Percentiles rank a stretch among this genome's conserved stretches.
Evolutionary conservation across 208 protist species (phyloP).

Genomic region (Herpetomonas samuelpessoai): DNA sequence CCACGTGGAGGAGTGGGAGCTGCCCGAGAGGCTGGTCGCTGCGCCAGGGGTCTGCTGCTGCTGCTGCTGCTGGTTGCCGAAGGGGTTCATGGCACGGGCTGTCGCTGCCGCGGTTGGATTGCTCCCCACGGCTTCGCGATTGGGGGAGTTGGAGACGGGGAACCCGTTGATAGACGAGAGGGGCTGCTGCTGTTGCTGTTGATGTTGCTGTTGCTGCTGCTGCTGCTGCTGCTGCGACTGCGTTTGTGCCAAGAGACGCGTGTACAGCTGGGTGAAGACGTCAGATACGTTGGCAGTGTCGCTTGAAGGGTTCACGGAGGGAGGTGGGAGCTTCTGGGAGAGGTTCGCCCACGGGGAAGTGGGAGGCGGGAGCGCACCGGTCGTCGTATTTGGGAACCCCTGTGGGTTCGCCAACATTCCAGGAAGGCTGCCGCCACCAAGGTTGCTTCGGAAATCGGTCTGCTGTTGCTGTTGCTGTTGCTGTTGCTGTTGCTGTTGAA

Average conservation of each 20-base stretch:
- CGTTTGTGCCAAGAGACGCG: neutral
- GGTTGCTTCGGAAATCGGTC: neutral
- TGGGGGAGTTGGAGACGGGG: neutral
- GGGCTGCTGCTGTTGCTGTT: slow-evolving; percentile 3
- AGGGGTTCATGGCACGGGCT: neutral
- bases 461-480: slow-evolving; percentile 6
- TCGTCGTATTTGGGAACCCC: no score
- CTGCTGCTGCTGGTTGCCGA: slow-evolving; percentile 13
- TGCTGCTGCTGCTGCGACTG: slow-evolving; percentile 11
- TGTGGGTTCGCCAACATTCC: neutral
- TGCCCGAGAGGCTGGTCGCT: neutral
- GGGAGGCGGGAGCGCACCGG: neutral
- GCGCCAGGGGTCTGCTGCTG: neutral
- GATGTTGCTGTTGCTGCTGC: neutral
- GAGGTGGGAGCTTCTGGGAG: neutral
- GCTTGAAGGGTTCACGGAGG: no score
- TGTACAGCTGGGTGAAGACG: neutral
- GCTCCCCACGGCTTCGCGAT: neutral
- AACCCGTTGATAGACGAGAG: neutral
- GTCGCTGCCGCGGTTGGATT: neutral
- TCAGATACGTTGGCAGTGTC: no score
- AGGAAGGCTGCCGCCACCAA: neutral
- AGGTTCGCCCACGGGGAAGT: neutral
- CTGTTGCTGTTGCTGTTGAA: slow-evolving; percentile 9
- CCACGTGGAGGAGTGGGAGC: slow-evolving; percentile 1